These are phyloP conservation scores for Umbelopsis sp. DNA, from an alignment of 371 early-diverging fungal species.

Conservation along the genomic window DNA sequence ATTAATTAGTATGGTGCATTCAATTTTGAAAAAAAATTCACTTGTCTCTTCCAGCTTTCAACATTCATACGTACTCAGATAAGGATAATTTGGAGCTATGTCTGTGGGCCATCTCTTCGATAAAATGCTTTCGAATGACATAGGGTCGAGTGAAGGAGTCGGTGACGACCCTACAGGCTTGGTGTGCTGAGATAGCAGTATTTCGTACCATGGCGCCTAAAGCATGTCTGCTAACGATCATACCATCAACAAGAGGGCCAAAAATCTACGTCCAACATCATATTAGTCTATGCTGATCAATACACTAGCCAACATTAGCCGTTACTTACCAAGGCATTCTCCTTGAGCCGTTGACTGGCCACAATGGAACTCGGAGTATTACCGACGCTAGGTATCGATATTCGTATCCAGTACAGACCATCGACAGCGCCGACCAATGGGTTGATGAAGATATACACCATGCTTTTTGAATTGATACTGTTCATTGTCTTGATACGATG, in stretches of 20 bases:
- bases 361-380: slow-evolving; percentile 31
- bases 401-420: slow-evolving; percentile 62
- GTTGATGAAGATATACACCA: slow-evolving; percentile 64
- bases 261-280: slow-evolving; percentile 46
- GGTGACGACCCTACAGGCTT: slow-evolving; percentile 60
- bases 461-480: slow-evolving; percentile 30
- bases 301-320: neutral
- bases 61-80: slow-evolving; percentile 48
- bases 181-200: slow-evolving; percentile 72
- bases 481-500: slow-evolving; percentile 36
- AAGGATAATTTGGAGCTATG: slow-evolving; percentile 49
- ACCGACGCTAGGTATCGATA: slow-evolving; percentile 38
- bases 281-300: slow-evolving; percentile 1
- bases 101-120: slow-evolving; percentile 60
- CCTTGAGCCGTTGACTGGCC: slow-evolving; percentile 45
- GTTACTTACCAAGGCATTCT: slow-evolving; percentile 49
- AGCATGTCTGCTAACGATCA: slow-evolving; percentile 69
- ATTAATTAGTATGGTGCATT: neutral
- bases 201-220: slow-evolving; percentile 71
- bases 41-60: no score
- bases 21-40: no score
- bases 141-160: slow-evolving; percentile 62
- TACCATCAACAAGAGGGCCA: slow-evolving; percentile 77
- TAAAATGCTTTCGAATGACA: slow-evolving; percentile 59
- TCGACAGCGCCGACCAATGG: slow-evolving; percentile 52